phyloP scores from a whole-genome alignment of 345 rosid genomes.

The Euphorbia tirucalli region DNA sequence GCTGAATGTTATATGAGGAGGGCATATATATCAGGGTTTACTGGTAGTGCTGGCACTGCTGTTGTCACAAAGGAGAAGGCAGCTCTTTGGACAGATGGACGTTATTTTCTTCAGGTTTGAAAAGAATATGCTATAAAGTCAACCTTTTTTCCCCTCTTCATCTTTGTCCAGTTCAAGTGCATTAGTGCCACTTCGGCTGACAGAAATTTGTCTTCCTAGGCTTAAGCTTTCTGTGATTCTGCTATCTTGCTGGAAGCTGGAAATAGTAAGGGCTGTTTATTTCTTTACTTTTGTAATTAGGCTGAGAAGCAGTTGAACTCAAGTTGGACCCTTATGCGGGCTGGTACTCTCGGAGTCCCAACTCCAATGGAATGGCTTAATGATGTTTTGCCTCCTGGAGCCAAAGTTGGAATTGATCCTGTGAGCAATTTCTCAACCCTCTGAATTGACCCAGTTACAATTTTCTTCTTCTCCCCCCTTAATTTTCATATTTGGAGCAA shows the following conservation, averaged over 20 bases:
- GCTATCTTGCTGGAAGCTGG: background rate
- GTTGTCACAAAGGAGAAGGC: slow-evolving; percentile 89
- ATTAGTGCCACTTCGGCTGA: background rate
- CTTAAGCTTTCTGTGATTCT: background rate
- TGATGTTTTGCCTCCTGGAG: slow-evolving; percentile 78
- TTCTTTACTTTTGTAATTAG: slow-evolving; percentile 34
- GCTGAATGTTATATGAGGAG: slow-evolving; percentile 94
- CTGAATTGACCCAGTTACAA: slow-evolving; percentile 10
- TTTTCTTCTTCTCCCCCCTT: slow-evolving; percentile 1
- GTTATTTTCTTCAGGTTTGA: slow-evolving; percentile 97
- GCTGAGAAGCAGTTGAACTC: slow-evolving; percentile 83
- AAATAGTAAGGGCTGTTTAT: background rate
- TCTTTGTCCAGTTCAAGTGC: background rate
- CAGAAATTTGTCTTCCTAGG: too few relatives aligned
- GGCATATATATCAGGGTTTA: slow-evolving; percentile 77
- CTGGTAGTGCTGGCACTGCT: slow-evolving; percentile 93
- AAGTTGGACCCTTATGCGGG: slow-evolving; percentile 91
- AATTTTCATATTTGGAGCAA: background rate
- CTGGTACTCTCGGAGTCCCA: slow-evolving; percentile 88
- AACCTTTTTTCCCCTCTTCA: background rate
- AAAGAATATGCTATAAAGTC: background rate
- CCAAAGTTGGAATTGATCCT: slow-evolving; percentile 92
- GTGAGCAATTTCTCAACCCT: slow-evolving; percentile 54
- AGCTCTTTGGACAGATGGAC: slow-evolving; percentile 95
- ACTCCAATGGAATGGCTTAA: slow-evolving; percentile 85